Percentiles rank a stretch among this genome's conserved stretches.
Conservation (phyloP, 495 filamentous ascomycete genomes). For the Apiosordaria backusii region DNA sequence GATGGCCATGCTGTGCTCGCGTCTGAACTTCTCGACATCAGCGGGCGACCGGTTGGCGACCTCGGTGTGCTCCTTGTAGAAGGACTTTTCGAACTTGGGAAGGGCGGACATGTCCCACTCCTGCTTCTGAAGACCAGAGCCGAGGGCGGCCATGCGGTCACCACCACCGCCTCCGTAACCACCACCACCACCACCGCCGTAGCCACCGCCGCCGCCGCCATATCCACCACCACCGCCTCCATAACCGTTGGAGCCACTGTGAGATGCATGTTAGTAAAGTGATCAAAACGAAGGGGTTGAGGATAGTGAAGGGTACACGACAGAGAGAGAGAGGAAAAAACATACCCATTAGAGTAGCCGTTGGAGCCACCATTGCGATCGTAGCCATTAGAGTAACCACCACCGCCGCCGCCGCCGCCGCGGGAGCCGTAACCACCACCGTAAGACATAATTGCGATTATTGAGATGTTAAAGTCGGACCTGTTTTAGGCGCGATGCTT, state of each 20-base stretch:
- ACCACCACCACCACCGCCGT: constrained; percentile 50
- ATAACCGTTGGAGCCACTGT: constrained; percentile 29
- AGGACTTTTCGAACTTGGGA: constrained; percentile 98
- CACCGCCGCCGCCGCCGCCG: constrained; percentile 47
- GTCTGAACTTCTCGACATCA: constrained; percentile 85
- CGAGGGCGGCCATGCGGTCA: constrained; percentile 92
- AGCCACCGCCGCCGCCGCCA: constrained; percentile 50
- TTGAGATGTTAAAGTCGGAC: constrained; percentile 21
- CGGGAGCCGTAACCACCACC: constrained; percentile 62
- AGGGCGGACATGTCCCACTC: constrained; percentile 76
- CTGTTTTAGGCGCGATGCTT: neutral
- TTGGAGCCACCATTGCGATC: constrained; percentile 30
- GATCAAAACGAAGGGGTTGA: constrained; percentile 22
- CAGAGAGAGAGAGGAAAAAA: constrained; percentile 12
- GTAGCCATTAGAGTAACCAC: constrained; percentile 30
- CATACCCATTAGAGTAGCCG: constrained; percentile 32
- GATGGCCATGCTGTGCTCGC: constrained; percentile 73
- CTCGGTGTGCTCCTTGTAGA: constrained; percentile 90
- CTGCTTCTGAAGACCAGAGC: constrained; percentile 78
- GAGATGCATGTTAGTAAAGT: constrained; percentile 25
- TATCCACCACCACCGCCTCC: constrained; percentile 28
- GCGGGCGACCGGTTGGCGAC: constrained; percentile 69
- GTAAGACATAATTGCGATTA: constrained; percentile 53
- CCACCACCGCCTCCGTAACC: constrained; percentile 59
- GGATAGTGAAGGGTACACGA: constrained; percentile 16